Evolutionary conservation across 176 grass and related monocot species (phyloP), one percentile per base, ranked within the genome.

Genomic region (Aegilops longissima): DNA sequence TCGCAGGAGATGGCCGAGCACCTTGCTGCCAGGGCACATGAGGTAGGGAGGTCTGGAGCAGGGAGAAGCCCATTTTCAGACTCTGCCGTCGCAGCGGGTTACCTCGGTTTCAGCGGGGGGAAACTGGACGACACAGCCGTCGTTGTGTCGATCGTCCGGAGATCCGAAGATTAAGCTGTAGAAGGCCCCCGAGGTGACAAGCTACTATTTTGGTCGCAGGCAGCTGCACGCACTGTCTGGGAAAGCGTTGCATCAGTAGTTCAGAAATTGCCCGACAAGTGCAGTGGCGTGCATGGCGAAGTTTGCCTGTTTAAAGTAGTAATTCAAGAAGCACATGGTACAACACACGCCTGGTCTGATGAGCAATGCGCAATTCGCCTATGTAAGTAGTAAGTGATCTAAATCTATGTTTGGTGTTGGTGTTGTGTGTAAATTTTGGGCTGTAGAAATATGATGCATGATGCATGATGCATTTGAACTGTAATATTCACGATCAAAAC

Each of bases 11-110:
- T 98, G 6, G 96, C 96, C 0, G 79, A 98, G 78, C 83, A 79
- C 33, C 80, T 98, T 24, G 79, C 87, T 51, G 84, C 70, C 18
- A 92, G 76, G 65, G 93, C 93, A 1, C 96, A 95, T 81, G 86
- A 92, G 45, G 88, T 95, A 12, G 95, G 96, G 6, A 94, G 88
- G 82, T 95, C 96, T n/a, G 86, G 76, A 86, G 91, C 81, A 8
- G 86, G 87, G 30, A 88, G 86, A 52, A 98, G 93, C 76, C 96
- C 96, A 13, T 98, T 98, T 89, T 92, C 93, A 9, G 96, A 98
- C 86, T 91, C 96, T 3, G 93, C 96, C 47, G 84, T 94, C 42
- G 67, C 82, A 13, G 84, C 87, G 0, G 92, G 96, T 21, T 98
- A 98, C 82, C 88, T 90, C 30, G 78, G 86, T 27, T 95, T 86